These are phyloP conservation scores for Eremochloa ophiuroides DNA, from an alignment of 176 grass and related monocot species.

Conservation along the genomic window DNA sequence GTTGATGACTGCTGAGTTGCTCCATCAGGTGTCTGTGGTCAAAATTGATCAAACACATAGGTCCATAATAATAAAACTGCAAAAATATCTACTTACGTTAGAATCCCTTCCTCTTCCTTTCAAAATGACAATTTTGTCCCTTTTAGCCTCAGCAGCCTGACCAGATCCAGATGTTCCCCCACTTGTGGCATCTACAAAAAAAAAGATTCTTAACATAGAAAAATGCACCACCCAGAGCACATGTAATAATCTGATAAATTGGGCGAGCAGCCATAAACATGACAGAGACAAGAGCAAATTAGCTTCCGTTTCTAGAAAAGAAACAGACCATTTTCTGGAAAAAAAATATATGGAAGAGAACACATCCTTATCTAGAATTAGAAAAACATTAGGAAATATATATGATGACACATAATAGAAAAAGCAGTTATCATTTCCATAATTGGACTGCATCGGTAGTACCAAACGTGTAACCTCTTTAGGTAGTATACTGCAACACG, in stretches of 20 bases:
- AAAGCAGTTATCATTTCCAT: neutral
- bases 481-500: neutral
- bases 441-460: neutral
- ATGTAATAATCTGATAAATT: neutral
- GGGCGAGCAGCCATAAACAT: neutral
- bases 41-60: slow-evolving; percentile 1
- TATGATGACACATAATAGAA: neutral
- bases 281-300: neutral
- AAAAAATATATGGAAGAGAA: neutral
- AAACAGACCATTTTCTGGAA: neutral
- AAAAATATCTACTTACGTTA: slow-evolving; percentile 47
- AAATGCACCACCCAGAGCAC: neutral
- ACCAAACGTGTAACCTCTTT: neutral
- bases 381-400: neutral
- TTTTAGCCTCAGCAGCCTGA: slow-evolving; percentile 56
- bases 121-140: slow-evolving; percentile 76
- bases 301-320: neutral
- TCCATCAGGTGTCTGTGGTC: slow-evolving; percentile 47
- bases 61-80: slow-evolving; percentile 18
- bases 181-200: slow-evolving; percentile 46
- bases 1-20: slow-evolving; percentile 36
- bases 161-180: slow-evolving; percentile 41
- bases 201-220: slow-evolving; percentile 8
- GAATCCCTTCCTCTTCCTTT: slow-evolving; percentile 72
- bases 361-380: neutral